Base-by-base conservation (phyloP, 2,329 filamentous ascomycete species). In the Talaromyces sp. region DNA sequence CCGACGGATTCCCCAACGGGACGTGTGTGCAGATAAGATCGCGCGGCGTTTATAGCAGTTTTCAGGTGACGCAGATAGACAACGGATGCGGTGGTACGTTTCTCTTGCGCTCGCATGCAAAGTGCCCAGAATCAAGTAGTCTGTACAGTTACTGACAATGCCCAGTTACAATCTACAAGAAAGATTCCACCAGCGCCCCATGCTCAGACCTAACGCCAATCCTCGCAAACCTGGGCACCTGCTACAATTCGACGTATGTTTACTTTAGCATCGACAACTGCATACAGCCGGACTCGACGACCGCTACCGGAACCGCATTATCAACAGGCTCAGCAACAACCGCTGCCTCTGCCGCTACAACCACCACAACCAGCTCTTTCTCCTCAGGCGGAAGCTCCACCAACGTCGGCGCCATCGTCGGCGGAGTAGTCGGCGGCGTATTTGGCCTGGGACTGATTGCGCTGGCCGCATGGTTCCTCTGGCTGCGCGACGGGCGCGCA, bases 221-320 rank as follows among this genome's bases (percentile, higher is more conserved):
- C 13, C 22, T 59, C 15, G 57, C 57, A 6, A 2, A 59, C 11
- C 4, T 59, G 11, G 44, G 39, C 13, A 8, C 9, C 1, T 59
- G 57, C 44, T 59, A 59, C 44, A 59, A 59, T n/a, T 30, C 57
- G 25, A 39, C 57, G 4, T 59, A 28, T 28, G 47, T 51, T n/a
- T 59, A 59, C 19, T 59, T 19, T 44, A 59, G 57, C 30, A 52
- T 59, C 27, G 57, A 59, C 28, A 33, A 28, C 13, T 59, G 57
- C 11, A 32, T 17, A 27, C 15, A n/a, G 13, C 56, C 56, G 5
- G 15, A 27, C 51, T 4, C 39, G 15, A 19, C 56, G 22, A 11
- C 25, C 4, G 49, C 55, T 17, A 49, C 42, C 7, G 27, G 11
- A n/a, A 22, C 42, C 2, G 17, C 42, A 19, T 33, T 33, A 49